Base-by-base conservation (phyloP, 1,139 yeast genomes). In the Diutina ranongensis region DNA sequence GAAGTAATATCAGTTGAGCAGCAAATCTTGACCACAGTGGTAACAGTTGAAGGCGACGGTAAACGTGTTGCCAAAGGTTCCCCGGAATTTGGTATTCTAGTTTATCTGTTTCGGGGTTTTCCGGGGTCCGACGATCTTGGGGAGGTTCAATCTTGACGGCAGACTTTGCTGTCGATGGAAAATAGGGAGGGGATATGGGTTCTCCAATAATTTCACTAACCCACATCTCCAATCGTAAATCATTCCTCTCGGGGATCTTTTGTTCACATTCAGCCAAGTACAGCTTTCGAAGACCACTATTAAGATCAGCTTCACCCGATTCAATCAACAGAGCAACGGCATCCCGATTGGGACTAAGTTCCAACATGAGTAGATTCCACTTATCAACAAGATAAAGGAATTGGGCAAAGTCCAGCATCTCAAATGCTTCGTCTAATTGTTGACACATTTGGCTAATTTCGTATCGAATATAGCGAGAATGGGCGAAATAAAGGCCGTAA, bases 1-100 rank as follows among this genome's bases (percentile, higher is more conserved):
- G 78, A 46, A 82, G 76, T 40, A 88, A 64, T 10, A 88, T 53
- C 55, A 82, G 89, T 53, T 85, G 88, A 45, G 83, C 62, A 25
- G 83, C 71, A 42, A 68, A 68, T 33, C 42, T 18, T 15, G 28
- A 25, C 32, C 31, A 25, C 15, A 18, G n/a, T 16, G 42, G 25
- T 25, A 20, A 20, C 16, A 8, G 16, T 18, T 25, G 42, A 15
- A 38, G 42, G 10, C 42, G 42, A 4, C 15, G 12, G 32, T 25
- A 38, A 20, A 38, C 8, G 3, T 8, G 13, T 13, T 22, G 19
- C 31, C 25, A 38, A 12, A 38, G 21, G 9, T 22, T 15, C 5
- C 5, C 10, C 3, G 42, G 42, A n/a, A 38, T 22, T 5, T 3
- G 16, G 20, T 35, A 35, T 21, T 35, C 7, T 3, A 22, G 28